Conservation (phyloP, 1,284 basidiomycete genomes). For the Sanghuangporus baumii region DNA sequence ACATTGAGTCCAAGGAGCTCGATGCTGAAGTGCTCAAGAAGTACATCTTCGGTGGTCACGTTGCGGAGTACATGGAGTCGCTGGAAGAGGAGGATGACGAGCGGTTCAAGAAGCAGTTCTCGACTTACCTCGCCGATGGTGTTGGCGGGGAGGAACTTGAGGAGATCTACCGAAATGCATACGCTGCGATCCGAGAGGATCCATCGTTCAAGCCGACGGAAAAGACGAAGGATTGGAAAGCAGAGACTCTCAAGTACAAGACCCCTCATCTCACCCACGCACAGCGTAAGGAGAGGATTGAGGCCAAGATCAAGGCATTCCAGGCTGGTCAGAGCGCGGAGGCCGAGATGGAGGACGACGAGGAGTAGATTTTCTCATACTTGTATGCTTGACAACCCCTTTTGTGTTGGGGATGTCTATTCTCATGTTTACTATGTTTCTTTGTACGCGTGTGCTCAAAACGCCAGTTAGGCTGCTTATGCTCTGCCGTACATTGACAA, state of each 20-base stretch:
- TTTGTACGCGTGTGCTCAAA: conserved; percentile 14
- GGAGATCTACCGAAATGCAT: conserved; percentile 89
- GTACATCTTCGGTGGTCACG: conserved; percentile 98
- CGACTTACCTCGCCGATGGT: conserved; percentile 92
- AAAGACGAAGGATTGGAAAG: conserved; percentile 91
- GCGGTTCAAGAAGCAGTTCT: conserved; percentile 99
- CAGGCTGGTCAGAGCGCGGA: conserved; percentile 51
- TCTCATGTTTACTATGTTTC: conserved; percentile 2
- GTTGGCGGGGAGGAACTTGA: conserved; percentile 97
- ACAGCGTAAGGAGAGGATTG: conserved; percentile 75
- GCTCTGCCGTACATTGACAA: conserved; percentile 2
- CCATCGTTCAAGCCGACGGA: conserved; percentile 89
- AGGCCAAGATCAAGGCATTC: conserved; percentile 83
- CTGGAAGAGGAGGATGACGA: conserved; percentile 99
- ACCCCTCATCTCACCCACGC: conserved; percentile 68
- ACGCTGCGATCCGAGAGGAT: conserved; percentile 94
- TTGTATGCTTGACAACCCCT: background rate
- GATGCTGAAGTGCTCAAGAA: conserved; percentile 94
- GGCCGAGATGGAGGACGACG: conserved; percentile 42
- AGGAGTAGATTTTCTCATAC: conserved; percentile 42
- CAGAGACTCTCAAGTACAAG: conserved; percentile 78
- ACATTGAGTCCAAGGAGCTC: conserved; percentile 90
- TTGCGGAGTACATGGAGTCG: conserved; percentile 99
- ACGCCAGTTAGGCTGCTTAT: conserved; percentile 13
- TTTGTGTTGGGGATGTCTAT: background rate